Evolutionary conservation across 2,329 filamentous ascomycete species (phyloP).

Genomic region (Aspergillus eucalypticola): DNA sequence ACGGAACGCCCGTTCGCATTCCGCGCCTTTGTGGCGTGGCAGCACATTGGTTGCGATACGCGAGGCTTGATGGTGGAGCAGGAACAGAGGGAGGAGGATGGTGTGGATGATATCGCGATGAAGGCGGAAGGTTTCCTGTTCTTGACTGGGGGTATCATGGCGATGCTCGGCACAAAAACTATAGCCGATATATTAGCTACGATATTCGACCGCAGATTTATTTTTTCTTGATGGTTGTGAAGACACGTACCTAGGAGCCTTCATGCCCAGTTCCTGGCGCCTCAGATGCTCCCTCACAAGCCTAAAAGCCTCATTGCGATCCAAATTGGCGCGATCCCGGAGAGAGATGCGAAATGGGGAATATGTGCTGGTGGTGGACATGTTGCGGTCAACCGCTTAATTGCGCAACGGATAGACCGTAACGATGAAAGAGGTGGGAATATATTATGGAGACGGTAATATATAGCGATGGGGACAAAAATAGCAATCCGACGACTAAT

Average conservation of each 20-base stretch:
- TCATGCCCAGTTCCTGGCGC: slow-evolving; percentile 38
- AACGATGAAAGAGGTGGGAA: background rate
- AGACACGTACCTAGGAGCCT: slow-evolving; percentile 33
- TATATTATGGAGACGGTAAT: background rate
- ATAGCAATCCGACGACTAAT: background rate
- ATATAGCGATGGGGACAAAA: background rate
- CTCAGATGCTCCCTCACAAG: slow-evolving; percentile 36
- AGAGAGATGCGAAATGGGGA: slow-evolving; percentile 37
- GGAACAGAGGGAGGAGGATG: slow-evolving; percentile 58
- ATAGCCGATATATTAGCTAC: slow-evolving; percentile 12
- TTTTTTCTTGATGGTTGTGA: background rate
- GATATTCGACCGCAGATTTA: background rate
- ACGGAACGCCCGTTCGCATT: slow-evolving; percentile 59
- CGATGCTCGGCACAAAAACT: slow-evolving; percentile 42
- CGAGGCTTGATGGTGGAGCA: slow-evolving; percentile 58
- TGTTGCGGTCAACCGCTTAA: slow-evolving; percentile 10
- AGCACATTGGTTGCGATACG: slow-evolving; percentile 53
- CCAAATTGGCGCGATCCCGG: slow-evolving; percentile 32
- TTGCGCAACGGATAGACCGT: background rate
- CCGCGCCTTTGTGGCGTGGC: slow-evolving; percentile 50
- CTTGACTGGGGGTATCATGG: slow-evolving; percentile 31
- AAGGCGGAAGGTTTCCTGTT: slow-evolving; percentile 45
- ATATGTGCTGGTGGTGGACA: slow-evolving; percentile 17
- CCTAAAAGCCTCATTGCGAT: slow-evolving; percentile 38
- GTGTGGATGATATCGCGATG: slow-evolving; percentile 62